Evolutionary conservation across 2,329 filamentous ascomycete genomes (phyloP).

Genomic region (Penicillium sp.): DNA sequence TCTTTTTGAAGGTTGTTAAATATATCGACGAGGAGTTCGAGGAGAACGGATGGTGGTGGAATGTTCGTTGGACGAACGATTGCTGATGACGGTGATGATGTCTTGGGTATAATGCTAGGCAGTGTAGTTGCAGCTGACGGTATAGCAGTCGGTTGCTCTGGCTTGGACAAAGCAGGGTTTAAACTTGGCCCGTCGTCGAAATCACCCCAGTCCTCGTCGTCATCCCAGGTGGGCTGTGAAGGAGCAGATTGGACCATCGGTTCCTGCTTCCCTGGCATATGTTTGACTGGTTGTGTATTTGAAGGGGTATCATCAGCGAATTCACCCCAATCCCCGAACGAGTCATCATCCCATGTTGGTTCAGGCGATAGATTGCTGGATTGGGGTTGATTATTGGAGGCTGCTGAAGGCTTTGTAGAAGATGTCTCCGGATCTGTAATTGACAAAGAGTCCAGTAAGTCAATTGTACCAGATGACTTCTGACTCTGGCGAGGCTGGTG

Average conservation of each 20-base stretch:
- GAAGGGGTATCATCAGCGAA: constrained; percentile 14
- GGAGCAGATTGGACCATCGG: background rate
- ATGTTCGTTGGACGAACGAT: constrained; percentile 71
- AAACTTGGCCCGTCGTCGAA: constrained; percentile 17
- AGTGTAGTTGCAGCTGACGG: constrained; percentile 10
- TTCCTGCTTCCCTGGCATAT: constrained; percentile 12
- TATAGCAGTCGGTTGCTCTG: constrained; percentile 2
- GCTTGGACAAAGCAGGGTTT: constrained; percentile 2
- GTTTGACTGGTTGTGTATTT: constrained; percentile 7
- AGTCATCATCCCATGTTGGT: constrained; percentile 15
- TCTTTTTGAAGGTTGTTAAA: constrained; percentile 59
- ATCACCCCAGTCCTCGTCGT: constrained; percentile 21
- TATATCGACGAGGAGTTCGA: constrained; percentile 68
- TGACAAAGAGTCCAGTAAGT: constrained; percentile 28
- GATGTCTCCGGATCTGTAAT: constrained; percentile 20
- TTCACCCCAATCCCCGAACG: constrained; percentile 20
- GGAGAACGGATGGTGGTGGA: constrained; percentile 76
- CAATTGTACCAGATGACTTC: constrained; percentile 12
- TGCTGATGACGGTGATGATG: constrained; percentile 11
- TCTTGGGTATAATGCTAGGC: constrained; percentile 11
- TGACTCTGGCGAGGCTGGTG: constrained; percentile 2
- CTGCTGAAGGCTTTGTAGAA: background rate
- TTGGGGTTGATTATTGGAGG: constrained; percentile 3
- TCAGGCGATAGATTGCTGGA: constrained; percentile 13
- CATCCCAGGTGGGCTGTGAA: constrained; percentile 16